Evolutionary conservation across 2,329 filamentous ascomycete genomes (phyloP), one percentile per base, ranked within the genome.

Genomic region (Cercospora sp.): DNA sequence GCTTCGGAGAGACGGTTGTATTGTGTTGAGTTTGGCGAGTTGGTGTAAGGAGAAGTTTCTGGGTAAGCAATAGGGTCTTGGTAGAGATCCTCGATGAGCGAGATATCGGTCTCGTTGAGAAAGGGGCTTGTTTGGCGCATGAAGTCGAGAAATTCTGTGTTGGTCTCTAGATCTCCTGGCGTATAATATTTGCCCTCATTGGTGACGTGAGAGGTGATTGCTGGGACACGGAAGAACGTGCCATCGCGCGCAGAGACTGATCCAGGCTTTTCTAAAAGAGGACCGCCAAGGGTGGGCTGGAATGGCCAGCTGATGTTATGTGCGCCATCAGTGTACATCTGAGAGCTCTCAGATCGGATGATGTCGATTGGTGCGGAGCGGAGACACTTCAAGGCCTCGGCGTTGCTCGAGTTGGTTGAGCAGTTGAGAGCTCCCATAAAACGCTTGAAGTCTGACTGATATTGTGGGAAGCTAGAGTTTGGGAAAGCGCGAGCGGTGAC

Each of bases 151-250:
- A 91, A 89, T 16, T 88, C 83, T 0, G 77, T 79, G 7, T 84
- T 79, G 3, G 80, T 81, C 16, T 82, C 78, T 64, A 85, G 81
- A 4, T 76, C 72, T 8, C 80, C 75, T 0, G 88, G 85, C 0
- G 91, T 85, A 73, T 91, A 92, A 30, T 82, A 76, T 1, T 87
- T 84, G n/a, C 90, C 90, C 76, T 92, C 90, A 73, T 92, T 88
- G 31, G 87, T 86, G 78, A 88, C 89, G 80, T 89, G 92, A 7
- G 90, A 90, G 0, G 89, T 91, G 51, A 92, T 79, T 58, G 92
- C 84, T 5, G 88, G 87, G 5, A 89, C 81, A 69, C 82, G 82
- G 69, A 89, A 82, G 75, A 83, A 86, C 13, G 36, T 68, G 68
- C 61, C 69, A 70, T 58, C 66, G 31, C 45, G 70, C 40, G 30